Base-by-base conservation (phyloP, 2,329 filamentous ascomycete genomes). In the Thyridium curvatum region DNA sequence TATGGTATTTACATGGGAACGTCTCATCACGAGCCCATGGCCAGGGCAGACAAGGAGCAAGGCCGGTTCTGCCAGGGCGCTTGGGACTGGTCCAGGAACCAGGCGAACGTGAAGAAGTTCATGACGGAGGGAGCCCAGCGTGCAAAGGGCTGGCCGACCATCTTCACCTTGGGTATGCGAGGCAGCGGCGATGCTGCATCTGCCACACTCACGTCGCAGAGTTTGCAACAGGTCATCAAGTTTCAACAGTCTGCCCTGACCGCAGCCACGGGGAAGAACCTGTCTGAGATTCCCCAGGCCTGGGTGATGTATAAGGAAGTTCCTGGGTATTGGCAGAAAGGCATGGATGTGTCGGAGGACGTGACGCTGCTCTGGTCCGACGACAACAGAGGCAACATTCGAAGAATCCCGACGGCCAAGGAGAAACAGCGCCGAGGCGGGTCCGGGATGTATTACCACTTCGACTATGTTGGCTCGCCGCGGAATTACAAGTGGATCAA, bases 401-500 rank as follows among this genome's bases (percentile, higher is more conserved):
- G 74, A 7, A 65, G 77, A 34, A 65, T 82, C 4, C 78, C 79
- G 0, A 60, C 72, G 14, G 65, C 56, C 1, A 66, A 73, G 30
- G 78, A 82, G 54, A 71, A 64, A 8, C 59, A 60, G 13, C 58
- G 78, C 26, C 57, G 62, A 4, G 76, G 74, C 9, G 75, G 77
- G 17, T 72, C 76, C 17, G 77, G 78, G 21, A 71, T 80, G 8
- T 79, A 79, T 49, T 79, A 79, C 44, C 65, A 68, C 45, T 65
- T 68, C 40, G 64, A 68, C 43, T 65, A 79, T 41, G 77, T 82
- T 16, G 77, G 78, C 12, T 71, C 72, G 34, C 72, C 76, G 12
- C 66, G 76, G 32, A 67, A 72, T 55, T 77, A 75, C 55, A 78
- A 75, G 46, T 78, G 75, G 68, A 80, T 84, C 51, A 83, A 84